Base-by-base conservation (phyloP, 345 rosid species). In the Jatropha curcas region DNA sequence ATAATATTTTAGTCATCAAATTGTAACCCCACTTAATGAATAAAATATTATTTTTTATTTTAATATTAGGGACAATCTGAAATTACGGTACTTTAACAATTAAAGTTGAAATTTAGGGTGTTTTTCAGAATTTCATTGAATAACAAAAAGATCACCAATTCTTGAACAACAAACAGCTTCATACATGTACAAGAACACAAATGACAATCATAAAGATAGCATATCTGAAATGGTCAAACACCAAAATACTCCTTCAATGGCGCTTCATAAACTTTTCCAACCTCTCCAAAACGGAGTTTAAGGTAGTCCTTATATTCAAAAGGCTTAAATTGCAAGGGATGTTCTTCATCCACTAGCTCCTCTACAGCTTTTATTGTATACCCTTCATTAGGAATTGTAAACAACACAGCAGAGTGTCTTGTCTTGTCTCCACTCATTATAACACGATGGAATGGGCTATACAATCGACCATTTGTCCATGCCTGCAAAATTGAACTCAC, bases 401-500 rank as follows among this genome's bases (percentile, higher is more conserved):
- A 78, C 50, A 85, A 75, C 16, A 78, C 83, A 25, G 72, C 28
- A 24, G 77, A 78, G 69, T 81, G 79, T 34, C 88, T 79, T 12
- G 76, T 53, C 50, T 76, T 70, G 19, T 74, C 59, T 60, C 86
- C 88, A 62, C 30, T 73, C 80, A 81, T 81, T 68, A 79, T 79
- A 12, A 82, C 88, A 55, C 73, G 77, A 69, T 83, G 86, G 6
- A 34, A 71, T 27, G 81, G 73, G 17, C 84, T 74, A 24, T 71
- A 72, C 46, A 83, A 65, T 75, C 83, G 70, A 24, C 72, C 80
- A 11, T 85, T 85, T 28, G 79, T 77, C 86, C 88, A 52, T 17
- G 9, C 24, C n/a, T 20, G 22, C 22, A 22, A 52, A 20, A 52
- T 3, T 52, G n/a, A n/a, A n/a, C n/a, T n/a, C n/a, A n/a, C n/a